phyloP scores from a whole-genome alignment of 306 rosid species.

The Senna tora region DNA sequence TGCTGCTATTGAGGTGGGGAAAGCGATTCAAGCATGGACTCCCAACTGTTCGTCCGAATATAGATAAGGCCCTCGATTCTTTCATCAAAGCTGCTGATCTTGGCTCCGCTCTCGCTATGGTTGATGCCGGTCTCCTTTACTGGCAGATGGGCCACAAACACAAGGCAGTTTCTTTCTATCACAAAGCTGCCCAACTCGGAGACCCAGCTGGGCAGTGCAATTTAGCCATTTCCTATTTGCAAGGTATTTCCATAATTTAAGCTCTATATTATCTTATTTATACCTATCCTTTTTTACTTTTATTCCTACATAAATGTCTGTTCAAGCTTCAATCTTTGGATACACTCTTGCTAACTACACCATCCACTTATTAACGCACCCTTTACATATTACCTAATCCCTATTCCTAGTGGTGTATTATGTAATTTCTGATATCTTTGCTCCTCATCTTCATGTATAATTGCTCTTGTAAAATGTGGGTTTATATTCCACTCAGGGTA shows the following conservation, averaged over 20 bases:
- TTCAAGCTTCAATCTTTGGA: neutral
- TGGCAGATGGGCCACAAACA: constrained; percentile 76
- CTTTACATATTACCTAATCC: neutral
- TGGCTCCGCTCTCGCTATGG: constrained; percentile 86
- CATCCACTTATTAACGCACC: neutral
- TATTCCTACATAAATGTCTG: too few relatives aligned
- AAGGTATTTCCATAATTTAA: constrained; percentile 48
- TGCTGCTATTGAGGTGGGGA: constrained; percentile 53
- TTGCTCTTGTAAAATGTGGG: neutral
- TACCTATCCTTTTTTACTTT: neutral
- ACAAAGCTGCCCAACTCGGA: constrained; percentile 68
- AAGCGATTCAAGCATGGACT: constrained; percentile 70
- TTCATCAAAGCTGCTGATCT: constrained; percentile 58
- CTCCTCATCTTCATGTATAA: neutral
- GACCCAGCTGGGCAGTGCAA: constrained; percentile 82
- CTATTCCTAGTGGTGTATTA: neutral
- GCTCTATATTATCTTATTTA: neutral
- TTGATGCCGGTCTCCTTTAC: constrained; percentile 79
- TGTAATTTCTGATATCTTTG: constrained; percentile 3
- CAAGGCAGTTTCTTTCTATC: constrained; percentile 60
- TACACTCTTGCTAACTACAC: too few relatives aligned
- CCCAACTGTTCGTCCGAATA: constrained; percentile 42
- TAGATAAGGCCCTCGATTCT: constrained; percentile 56
- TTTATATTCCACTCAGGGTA: neutral
- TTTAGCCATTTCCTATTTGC: constrained; percentile 83